These are phyloP conservation scores for Zygnema cylindricum DNA, from an alignment of 139 green algal species.

Conservation along the genomic window DNA sequence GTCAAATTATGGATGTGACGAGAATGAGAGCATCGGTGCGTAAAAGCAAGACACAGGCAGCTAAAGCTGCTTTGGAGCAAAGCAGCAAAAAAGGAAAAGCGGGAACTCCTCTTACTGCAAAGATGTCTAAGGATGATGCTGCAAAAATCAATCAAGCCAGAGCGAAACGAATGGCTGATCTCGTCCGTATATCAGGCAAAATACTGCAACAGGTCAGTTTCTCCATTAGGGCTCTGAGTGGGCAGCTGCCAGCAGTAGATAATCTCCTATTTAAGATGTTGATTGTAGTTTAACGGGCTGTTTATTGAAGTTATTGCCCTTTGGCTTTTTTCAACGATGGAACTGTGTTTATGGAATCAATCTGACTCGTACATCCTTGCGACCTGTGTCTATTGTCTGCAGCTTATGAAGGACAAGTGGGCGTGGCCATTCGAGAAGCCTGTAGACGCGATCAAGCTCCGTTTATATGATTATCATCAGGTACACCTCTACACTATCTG, in stretches of 20 bases:
- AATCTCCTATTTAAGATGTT: no score
- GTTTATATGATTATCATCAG: conserved; percentile 52
- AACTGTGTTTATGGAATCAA: no score
- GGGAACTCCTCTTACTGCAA: neutral
- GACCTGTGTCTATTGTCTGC: no score
- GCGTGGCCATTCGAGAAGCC: conserved; percentile 54
- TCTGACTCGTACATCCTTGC: no score
- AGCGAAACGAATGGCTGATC: conserved; percentile 41
- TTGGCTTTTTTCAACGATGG: no score
- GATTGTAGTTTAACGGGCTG: no score
- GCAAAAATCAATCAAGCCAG: neutral
- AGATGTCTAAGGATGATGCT: neutral
- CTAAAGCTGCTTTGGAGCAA: conserved; percentile 21
- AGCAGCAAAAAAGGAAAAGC: conserved; percentile 15
- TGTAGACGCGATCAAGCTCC: conserved; percentile 38
- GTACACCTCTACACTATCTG: no score
- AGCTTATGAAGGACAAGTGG: conserved; percentile 55
- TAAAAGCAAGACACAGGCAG: conserved; percentile 29
- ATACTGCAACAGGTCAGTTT: conserved; percentile 21
- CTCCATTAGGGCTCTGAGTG: neutral
- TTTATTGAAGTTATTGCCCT: no score
- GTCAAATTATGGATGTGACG: conserved; percentile 28
- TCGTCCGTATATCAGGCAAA: conserved; percentile 36
- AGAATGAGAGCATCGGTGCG: conserved; percentile 28
- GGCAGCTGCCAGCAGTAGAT: no score